These are phyloP conservation scores for Pichia scutulata DNA, from an alignment of 805 yeast genomes.

Conservation along the genomic window DNA sequence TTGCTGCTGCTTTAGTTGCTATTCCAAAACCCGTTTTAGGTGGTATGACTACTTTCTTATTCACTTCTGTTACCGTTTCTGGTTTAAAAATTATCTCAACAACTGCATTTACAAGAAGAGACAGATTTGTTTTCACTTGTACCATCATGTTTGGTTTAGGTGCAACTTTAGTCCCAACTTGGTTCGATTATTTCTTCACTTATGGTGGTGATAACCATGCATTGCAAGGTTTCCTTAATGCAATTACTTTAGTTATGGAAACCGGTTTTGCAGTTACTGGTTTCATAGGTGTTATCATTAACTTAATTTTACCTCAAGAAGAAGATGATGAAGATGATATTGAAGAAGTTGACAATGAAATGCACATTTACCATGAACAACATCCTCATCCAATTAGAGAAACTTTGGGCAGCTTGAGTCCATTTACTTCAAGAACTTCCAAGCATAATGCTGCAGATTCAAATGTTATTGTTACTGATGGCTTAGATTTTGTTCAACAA, in stretches of 20 bases:
- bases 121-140: slow-evolving; percentile 46
- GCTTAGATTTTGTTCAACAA: not conserved
- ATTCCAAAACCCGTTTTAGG: slow-evolving; percentile 78
- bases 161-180: slow-evolving; percentile 37
- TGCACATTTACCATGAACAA: slow-evolving; percentile 9
- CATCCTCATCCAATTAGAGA: slow-evolving; percentile 15
- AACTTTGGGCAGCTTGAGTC: slow-evolving; percentile 7
- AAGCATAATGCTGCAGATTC: slow-evolving; percentile 12
- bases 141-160: slow-evolving; percentile 47
- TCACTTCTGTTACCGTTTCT: slow-evolving; percentile 52
- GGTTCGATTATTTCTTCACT: slow-evolving; percentile 45
- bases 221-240: slow-evolving; percentile 42
- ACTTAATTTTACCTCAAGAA: slow-evolving; percentile 42
- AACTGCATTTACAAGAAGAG: slow-evolving; percentile 50
- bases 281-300: slow-evolving; percentile 42
- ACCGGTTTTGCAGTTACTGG: slow-evolving; percentile 53
- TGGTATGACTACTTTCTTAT: slow-evolving; percentile 66
- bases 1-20: slow-evolving; percentile 81
- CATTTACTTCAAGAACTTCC: slow-evolving; percentile 8
- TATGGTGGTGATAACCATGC: slow-evolving; percentile 38
- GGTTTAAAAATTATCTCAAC: slow-evolving; percentile 48
- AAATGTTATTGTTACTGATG: slow-evolving; percentile 13
- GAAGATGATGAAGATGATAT: slow-evolving; percentile 40
- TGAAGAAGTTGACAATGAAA: slow-evolving; percentile 30
- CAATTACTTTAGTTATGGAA: slow-evolving; percentile 48